These are phyloP conservation scores for Lactarius vividus DNA, from an alignment of 768 basidiomycete genomes.

Conservation along the genomic window DNA sequence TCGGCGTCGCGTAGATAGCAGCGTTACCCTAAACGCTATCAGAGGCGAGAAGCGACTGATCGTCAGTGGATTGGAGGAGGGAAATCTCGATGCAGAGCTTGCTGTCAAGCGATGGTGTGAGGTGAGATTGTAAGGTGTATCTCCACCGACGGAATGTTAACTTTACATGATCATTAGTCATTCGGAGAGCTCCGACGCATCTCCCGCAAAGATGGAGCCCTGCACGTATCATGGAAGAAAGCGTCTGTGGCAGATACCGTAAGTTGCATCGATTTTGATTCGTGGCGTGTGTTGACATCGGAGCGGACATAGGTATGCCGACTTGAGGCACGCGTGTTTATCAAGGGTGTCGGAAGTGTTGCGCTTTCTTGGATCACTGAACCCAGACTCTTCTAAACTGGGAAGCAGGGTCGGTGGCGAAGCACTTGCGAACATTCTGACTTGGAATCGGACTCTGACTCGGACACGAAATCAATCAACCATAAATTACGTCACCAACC, in stretches of 20 bases:
- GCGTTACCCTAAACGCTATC: neutral
- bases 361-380: slow-evolving; percentile 26
- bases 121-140: slow-evolving; percentile 9
- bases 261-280: slow-evolving; percentile 9
- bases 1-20: slow-evolving; percentile 17
- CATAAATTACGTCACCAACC: slow-evolving; percentile 4
- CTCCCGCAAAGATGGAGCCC: slow-evolving; percentile 22
- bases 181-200: slow-evolving; percentile 28
- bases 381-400: slow-evolving; percentile 23
- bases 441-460: slow-evolving; percentile 1
- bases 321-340: slow-evolving; percentile 27
- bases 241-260: slow-evolving; percentile 28
- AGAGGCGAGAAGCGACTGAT: slow-evolving; percentile 24
- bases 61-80: slow-evolving; percentile 25
- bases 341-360: slow-evolving; percentile 27
- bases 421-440: neutral
- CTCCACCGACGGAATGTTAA: neutral
- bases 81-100: slow-evolving; percentile 24
- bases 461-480: slow-evolving; percentile 11
- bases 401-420: slow-evolving; percentile 2
- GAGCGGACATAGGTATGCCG: slow-evolving; percentile 28
- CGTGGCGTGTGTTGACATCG: slow-evolving; percentile 11
- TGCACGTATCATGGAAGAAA: slow-evolving; percentile 27
- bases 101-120: slow-evolving; percentile 29
- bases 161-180: slow-evolving; percentile 3